phyloP scores from a whole-genome alignment of 2,329 filamentous ascomycete genomes.

The Fusarium transvaalense region DNA sequence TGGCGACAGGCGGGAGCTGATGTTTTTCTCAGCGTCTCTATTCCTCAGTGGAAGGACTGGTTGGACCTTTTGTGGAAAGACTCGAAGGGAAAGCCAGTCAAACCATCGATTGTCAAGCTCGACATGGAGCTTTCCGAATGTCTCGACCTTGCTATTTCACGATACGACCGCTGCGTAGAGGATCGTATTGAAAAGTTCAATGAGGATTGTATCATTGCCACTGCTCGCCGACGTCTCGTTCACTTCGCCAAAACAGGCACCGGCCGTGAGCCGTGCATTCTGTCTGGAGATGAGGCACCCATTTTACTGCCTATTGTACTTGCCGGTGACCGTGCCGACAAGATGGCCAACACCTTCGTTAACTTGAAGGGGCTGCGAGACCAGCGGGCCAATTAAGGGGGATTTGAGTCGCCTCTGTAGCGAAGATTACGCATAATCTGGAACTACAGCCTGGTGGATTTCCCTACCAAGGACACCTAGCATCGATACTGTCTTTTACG shows the following conservation, averaged over 20 bases:
- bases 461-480: neutral
- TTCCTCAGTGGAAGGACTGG: neutral
- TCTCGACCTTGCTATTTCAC: neutral
- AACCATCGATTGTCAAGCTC: neutral
- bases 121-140: neutral
- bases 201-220: neutral
- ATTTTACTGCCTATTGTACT: neutral
- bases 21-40: neutral
- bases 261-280: neutral
- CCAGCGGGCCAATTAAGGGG: neutral
- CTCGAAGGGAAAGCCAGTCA: neutral
- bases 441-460: too few relatives aligned
- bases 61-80: neutral
- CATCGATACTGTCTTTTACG: neutral
- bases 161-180: neutral
- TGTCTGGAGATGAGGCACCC: neutral
- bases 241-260: neutral
- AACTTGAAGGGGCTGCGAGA: neutral
- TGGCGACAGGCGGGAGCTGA: neutral
- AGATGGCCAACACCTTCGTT: neutral
- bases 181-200: conserved; percentile 4
- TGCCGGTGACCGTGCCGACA: neutral
- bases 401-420: neutral
- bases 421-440: neutral
- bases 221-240: neutral